Evolutionary conservation across 306 rosid genomes (phyloP), one percentile per base, ranked within the genome.

Genomic region (Hippophae tibetana): DNA sequence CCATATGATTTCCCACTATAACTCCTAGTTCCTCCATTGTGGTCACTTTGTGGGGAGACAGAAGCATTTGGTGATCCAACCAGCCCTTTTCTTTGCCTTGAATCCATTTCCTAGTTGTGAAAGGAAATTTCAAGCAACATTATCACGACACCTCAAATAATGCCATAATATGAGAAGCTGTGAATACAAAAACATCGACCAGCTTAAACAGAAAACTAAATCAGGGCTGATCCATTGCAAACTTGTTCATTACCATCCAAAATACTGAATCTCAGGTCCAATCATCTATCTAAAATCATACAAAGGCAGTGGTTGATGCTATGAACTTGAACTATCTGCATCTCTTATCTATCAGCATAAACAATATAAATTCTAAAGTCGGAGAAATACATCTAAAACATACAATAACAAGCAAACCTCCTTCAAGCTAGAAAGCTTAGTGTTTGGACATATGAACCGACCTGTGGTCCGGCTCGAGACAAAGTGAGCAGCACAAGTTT

Each of bases 1-100:
- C 95, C 86, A 73, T 92, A 85, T 51, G 99, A 81, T 77, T 86
- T 77, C 73, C 80, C 78, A 56, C 83, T 79, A 69, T 73, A 84
- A 38, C 69, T 75, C 82, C 85, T 84, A 63, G 63, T 50, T 18
- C 72, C 55, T 41, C 58, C 68, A 56, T 66, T 73, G 72, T 61
- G 40, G 43, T 78, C 86, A 60, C 73, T 70, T 62, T 75, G 82
- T 13, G 84, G 87, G 38, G 90, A 84, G 64, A 76, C 68, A 46
- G 79, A 71, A 49, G 79, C 64, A 75, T 72, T 84, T 56, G 87
- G 81, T 41, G 90, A 81, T 51, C 79, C 76, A 2, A 74, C 70
- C 46, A 62, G 62, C 41, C 86, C 87, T 52, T 62, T 66, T 67
- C 49, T 76, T 61, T 81, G 81, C 58, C 77, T 78, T 63, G 71